phyloP scores from a whole-genome alignment of 805 yeast genomes.

The Yamadazyma takamatsuzukensis region DNA sequence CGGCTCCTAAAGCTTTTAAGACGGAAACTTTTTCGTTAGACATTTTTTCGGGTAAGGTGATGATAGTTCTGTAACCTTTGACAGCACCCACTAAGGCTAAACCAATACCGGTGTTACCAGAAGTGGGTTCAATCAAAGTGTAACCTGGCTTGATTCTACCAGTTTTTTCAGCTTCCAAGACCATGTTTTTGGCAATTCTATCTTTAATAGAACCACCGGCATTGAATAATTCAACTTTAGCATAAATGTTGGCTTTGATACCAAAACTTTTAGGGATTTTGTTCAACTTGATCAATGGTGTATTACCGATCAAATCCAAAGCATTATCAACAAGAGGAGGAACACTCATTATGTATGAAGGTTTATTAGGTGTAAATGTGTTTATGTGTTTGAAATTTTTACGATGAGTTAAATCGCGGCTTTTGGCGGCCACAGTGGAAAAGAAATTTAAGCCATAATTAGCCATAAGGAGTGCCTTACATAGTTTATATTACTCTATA shows the following conservation, averaged over 20 bases:
- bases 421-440: neutral
- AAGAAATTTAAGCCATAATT: too few relatives aligned
- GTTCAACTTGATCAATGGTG: conserved; percentile 74
- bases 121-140: conserved; percentile 84
- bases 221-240: conserved; percentile 78
- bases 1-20: conserved; percentile 85
- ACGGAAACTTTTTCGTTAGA: conserved; percentile 87
- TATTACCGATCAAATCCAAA: conserved; percentile 78
- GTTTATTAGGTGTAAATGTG: too few relatives aligned
- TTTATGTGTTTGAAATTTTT: conserved; percentile 1
- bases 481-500: neutral
- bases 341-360: conserved; percentile 13
- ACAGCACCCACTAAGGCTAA: conserved; percentile 85
- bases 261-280: conserved; percentile 74
- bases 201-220: conserved; percentile 91
- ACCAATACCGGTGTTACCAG: conserved; percentile 91
- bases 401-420: conserved; percentile 2
- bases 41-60: conserved; percentile 89
- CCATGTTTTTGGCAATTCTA: conserved; percentile 83
- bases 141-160: conserved; percentile 83
- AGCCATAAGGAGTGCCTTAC: too few relatives aligned
- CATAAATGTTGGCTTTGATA: conserved; percentile 65
- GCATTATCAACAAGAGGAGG: conserved; percentile 50
- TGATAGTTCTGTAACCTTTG: conserved; percentile 80
- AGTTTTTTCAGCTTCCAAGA: conserved; percentile 73